Conservation (phyloP, 2,329 filamentous ascomycete genomes). For the Grosmannia clavigera region DNA sequence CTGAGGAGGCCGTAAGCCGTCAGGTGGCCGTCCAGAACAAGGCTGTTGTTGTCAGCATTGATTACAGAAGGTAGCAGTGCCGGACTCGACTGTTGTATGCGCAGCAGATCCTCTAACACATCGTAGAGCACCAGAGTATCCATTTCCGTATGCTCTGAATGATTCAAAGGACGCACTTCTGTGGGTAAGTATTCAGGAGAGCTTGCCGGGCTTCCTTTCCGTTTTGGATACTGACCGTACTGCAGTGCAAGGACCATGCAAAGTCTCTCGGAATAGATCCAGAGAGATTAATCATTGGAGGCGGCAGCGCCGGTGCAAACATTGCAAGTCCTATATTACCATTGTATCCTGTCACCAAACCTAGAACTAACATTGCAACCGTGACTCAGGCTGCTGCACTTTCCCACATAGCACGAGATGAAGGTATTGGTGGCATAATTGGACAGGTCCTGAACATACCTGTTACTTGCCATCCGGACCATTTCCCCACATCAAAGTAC, state of each 20-base stretch:
- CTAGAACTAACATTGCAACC: background rate
- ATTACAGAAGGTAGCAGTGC: slow-evolving; percentile 7
- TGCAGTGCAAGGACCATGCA: slow-evolving; percentile 3
- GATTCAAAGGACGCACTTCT: slow-evolving; percentile 7
- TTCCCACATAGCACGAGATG: slow-evolving; percentile 7
- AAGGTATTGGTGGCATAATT: slow-evolving; percentile 7
- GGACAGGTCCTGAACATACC: slow-evolving; percentile 13
- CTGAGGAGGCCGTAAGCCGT: slow-evolving; percentile 9
- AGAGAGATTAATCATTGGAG: slow-evolving; percentile 7
- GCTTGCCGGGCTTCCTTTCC: background rate
- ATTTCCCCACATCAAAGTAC: slow-evolving; percentile 6
- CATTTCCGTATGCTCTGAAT: slow-evolving; percentile 11
- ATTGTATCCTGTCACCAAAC: background rate
- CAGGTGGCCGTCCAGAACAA: background rate
- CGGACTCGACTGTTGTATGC: background rate
- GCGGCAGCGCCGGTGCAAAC: slow-evolving; percentile 12
- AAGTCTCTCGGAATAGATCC: slow-evolving; percentile 6
- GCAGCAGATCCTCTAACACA: background rate
- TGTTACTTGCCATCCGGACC: slow-evolving; percentile 11
- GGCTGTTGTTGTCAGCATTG: slow-evolving; percentile 10
- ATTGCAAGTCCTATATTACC: slow-evolving; percentile 1
- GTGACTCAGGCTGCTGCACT: slow-evolving; percentile 5
- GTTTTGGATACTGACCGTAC: background rate
- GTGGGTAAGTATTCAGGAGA: slow-evolving; percentile 5
- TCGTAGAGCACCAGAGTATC: slow-evolving; percentile 9